These are phyloP conservation scores for Wickerhamiella parazyma DNA, from an alignment of 805 yeast species.

Conservation along the genomic window DNA sequence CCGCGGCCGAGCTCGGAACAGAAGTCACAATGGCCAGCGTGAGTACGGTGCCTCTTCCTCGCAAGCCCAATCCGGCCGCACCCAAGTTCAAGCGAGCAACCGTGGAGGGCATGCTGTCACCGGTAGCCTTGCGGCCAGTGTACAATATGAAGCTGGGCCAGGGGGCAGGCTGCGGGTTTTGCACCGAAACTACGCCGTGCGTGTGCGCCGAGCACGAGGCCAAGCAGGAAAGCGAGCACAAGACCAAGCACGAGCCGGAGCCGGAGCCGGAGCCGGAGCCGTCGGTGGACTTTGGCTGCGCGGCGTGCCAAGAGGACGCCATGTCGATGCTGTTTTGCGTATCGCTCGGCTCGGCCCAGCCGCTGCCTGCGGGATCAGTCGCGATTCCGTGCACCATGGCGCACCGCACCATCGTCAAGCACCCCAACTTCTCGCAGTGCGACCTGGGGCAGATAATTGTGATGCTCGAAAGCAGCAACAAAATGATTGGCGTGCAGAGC, in stretches of 20 bases:
- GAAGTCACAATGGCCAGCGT: slow-evolving; percentile 13
- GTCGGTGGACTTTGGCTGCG: slow-evolving; percentile 28
- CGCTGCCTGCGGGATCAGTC: slow-evolving; percentile 23
- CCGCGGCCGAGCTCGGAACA: slow-evolving; percentile 1
- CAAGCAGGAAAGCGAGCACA: slow-evolving; percentile 16
- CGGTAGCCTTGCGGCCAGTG: slow-evolving; percentile 7
- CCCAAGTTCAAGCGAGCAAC: slow-evolving; percentile 3
- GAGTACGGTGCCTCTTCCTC: background rate
- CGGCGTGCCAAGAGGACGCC: slow-evolving; percentile 64
- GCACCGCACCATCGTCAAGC: slow-evolving; percentile 64
- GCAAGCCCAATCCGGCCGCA: background rate
- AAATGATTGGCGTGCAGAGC: slow-evolving; percentile 21
- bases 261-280: background rate
- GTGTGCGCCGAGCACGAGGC: slow-evolving; percentile 47
- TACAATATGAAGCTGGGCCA: slow-evolving; percentile 9
- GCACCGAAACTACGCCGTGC: slow-evolving; percentile 79
- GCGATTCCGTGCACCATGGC: slow-evolving; percentile 74
- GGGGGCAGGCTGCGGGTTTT: slow-evolving; percentile 73
- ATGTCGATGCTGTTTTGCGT: slow-evolving; percentile 76
- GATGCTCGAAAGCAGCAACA: slow-evolving; percentile 14
- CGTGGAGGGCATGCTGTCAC: slow-evolving; percentile 5
- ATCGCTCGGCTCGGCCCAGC: slow-evolving; percentile 15
- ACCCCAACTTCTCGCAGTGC: slow-evolving; percentile 24
- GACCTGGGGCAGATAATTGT: slow-evolving; percentile 18
- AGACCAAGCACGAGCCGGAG: slow-evolving; percentile 1